Evolutionary conservation across 768 basidiomycete species (phyloP).

Genomic region (Lactarius hatsudake): DNA sequence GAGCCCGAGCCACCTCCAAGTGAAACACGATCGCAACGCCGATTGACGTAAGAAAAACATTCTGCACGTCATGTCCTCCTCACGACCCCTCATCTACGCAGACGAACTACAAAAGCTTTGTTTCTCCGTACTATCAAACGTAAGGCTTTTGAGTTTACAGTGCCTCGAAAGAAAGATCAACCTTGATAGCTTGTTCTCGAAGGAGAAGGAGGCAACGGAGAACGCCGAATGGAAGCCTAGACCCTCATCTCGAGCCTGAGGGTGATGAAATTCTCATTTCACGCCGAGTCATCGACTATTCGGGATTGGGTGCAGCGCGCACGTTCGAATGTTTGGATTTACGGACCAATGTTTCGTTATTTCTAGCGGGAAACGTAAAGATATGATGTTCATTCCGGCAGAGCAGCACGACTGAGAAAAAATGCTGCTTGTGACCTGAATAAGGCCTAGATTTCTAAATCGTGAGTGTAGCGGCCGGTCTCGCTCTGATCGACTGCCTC

Average conservation of each 20-base stretch:
- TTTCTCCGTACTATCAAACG: background rate
- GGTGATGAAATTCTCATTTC: background rate
- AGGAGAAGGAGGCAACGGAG: background rate
- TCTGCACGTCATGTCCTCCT: background rate
- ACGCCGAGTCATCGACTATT: background rate
- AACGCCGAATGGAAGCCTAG: background rate
- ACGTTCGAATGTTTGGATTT: background rate
- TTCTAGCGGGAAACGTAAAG: conserved; percentile 6
- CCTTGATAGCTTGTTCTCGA: background rate
- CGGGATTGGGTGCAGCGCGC: background rate
- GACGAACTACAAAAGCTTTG: background rate
- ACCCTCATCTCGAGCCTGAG: background rate
- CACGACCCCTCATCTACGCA: background rate
- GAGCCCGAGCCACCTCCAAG: background rate
- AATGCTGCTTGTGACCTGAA: background rate
- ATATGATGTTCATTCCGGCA: background rate
- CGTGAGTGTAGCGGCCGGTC: background rate
- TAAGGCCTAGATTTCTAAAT: conserved; percentile 1
- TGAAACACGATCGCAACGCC: background rate
- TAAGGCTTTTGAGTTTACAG: background rate
- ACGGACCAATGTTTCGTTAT: background rate
- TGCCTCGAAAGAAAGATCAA: background rate
- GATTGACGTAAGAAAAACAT: background rate
- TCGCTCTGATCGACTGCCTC: background rate
- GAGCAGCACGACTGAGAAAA: conserved; percentile 4